phyloP scores from a whole-genome alignment of 345 rosid species.

The Populus deltoides region DNA sequence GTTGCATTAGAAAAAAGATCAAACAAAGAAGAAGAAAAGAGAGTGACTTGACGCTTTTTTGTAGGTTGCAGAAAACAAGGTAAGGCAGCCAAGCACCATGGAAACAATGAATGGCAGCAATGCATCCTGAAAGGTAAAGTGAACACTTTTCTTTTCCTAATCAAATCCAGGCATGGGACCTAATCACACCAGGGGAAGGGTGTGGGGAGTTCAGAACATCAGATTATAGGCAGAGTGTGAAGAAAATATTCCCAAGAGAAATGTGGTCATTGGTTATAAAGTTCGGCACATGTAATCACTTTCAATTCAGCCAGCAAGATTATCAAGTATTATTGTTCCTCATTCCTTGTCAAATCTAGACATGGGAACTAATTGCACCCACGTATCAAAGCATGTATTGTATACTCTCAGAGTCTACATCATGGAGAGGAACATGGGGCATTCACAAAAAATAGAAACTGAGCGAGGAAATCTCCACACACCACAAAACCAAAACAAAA shows the following conservation, averaged over 20 bases:
- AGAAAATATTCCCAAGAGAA: background rate
- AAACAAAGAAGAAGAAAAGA: background rate
- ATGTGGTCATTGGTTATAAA: background rate
- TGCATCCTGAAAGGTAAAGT: background rate
- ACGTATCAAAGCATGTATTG: background rate
- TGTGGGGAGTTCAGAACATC: background rate
- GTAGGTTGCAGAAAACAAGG: background rate
- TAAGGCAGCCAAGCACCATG: background rate
- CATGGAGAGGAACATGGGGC: background rate
- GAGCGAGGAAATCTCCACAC: too few relatives aligned
- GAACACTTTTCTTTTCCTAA: background rate
- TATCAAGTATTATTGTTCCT: background rate
- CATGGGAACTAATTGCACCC: background rate
- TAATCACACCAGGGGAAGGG: background rate
- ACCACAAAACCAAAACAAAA: background rate
- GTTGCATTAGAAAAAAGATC: background rate
- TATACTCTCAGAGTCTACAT: background rate
- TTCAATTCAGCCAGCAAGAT: background rate
- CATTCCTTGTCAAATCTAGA: background rate
- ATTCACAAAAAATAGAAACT: too few relatives aligned
- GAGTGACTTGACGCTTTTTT: background rate
- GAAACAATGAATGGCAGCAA: background rate
- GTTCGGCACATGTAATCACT: background rate
- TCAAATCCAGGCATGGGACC: too few relatives aligned
- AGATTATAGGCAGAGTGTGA: background rate